A percentile compares a stretch with the other conserved stretches of the same genome.
phyloP scores from a whole-genome alignment of 345 rosid species.

The Linum trigynum region DNA sequence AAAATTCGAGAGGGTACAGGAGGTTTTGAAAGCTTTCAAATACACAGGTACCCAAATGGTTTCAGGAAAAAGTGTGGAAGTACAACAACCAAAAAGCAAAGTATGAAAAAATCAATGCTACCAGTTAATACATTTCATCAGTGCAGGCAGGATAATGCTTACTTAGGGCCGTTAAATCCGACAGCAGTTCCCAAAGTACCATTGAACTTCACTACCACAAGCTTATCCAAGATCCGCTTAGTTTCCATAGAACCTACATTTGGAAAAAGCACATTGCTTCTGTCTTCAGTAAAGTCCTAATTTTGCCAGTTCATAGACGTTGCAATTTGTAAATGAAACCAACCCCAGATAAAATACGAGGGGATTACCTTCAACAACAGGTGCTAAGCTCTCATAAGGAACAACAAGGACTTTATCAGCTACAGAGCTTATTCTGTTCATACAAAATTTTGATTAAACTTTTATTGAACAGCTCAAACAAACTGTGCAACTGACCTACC shows the following conservation, averaged over 20 bases:
- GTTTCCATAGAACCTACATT: slow-evolving; percentile 32
- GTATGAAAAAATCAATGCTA: too few species aligned
- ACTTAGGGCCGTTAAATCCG: slow-evolving; percentile 45
- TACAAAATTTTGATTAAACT: slow-evolving; percentile 8
- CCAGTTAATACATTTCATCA: not conserved
- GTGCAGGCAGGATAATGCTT: slow-evolving; percentile 13
- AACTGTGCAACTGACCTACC: too few species aligned
- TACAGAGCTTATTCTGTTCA: slow-evolving; percentile 16
- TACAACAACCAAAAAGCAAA: too few species aligned
- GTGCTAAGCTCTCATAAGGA: slow-evolving; percentile 31
- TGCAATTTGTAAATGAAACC: not conserved
- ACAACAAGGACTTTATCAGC: slow-evolving; percentile 31
- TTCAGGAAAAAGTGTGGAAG: too few species aligned
- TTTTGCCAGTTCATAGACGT: not conserved
- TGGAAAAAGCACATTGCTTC: not conserved
- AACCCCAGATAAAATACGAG: not conserved
- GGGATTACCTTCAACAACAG: slow-evolving; percentile 31
- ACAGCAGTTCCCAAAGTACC: slow-evolving; percentile 31
- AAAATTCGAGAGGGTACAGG: too few species aligned
- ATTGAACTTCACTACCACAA: slow-evolving; percentile 44
- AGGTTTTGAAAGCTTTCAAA: too few species aligned
- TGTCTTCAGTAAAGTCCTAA: not conserved
- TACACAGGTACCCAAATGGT: too few species aligned
- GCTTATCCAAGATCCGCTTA: slow-evolving; percentile 39
- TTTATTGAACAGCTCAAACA: too few species aligned